phyloP scores from a whole-genome alignment of 2,329 filamentous ascomycete species.

The Magnaporthiopsis poae region DNA sequence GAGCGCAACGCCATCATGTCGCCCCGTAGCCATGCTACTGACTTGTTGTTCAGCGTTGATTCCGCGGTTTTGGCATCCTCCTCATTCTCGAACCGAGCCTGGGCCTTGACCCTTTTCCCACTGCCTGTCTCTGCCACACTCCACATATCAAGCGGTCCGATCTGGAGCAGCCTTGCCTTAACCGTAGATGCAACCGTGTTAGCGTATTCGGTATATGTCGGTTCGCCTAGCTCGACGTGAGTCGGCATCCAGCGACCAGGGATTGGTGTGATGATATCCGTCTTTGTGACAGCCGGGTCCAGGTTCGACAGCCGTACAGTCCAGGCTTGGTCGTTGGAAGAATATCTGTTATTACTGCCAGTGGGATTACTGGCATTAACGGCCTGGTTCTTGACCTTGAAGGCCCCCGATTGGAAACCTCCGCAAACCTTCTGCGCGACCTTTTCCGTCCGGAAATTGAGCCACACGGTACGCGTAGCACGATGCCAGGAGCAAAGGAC shows the following conservation, averaged over 20 bases:
- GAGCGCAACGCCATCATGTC: no score
- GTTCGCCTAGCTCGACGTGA: constrained; percentile 14
- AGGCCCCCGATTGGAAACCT: constrained; percentile 12
- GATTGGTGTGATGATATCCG: constrained; percentile 15
- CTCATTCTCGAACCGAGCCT: constrained; percentile 28
- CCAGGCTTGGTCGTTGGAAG: constrained; percentile 10
- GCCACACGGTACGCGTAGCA: constrained; percentile 18
- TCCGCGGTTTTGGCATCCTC: constrained; percentile 26
- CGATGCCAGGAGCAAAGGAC: constrained; percentile 28
- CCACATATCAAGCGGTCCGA: constrained; percentile 27
- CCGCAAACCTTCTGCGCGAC: constrained; percentile 18
- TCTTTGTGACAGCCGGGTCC: constrained; percentile 9
- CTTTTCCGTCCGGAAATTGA: constrained; percentile 20
- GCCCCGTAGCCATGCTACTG: constrained; percentile 13
- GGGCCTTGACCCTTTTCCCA: constrained; percentile 29
- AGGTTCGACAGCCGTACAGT: constrained; percentile 20
- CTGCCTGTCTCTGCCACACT: constrained; percentile 15
- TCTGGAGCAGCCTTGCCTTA: constrained; percentile 19
- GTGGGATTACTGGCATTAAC: no score
- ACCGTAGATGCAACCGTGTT: constrained; percentile 12
- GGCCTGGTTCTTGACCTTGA: no score
- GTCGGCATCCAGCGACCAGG: constrained; percentile 11
- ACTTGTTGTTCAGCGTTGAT: constrained; percentile 20
- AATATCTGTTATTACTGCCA: no score
- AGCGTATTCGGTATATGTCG: constrained; percentile 18